Evolutionary conservation across 495 filamentous ascomycete species (phyloP).

Genomic region (Penicillium cosmopolitanum): DNA sequence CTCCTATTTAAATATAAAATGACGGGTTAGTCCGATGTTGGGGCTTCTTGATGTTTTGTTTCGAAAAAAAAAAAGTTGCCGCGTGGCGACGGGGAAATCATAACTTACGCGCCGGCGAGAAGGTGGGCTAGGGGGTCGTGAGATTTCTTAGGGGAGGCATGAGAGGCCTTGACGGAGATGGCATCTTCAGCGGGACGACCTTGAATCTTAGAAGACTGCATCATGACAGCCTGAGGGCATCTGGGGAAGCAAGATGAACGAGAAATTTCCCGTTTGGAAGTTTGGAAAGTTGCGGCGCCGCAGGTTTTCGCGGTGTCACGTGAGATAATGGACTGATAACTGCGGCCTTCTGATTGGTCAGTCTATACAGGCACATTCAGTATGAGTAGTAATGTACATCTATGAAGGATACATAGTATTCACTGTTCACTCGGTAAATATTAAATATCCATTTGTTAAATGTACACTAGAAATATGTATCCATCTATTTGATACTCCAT

Average conservation of each 20-base stretch:
- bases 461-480: too few relatives aligned
- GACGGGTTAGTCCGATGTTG: too few relatives aligned
- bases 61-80: not conserved
- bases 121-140: slow-evolving; percentile 72
- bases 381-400: too few relatives aligned
- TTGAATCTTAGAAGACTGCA: slow-evolving; percentile 27
- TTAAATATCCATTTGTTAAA: too few relatives aligned
- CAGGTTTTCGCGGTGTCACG: slow-evolving; percentile 26
- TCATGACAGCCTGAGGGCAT: slow-evolving; percentile 19
- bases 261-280: slow-evolving; percentile 24
- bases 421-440: too few relatives aligned
- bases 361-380: not conserved
- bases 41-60: not conserved
- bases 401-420: not conserved
- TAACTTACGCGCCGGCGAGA: slow-evolving; percentile 79
- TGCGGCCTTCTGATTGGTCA: not conserved
- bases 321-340: slow-evolving; percentile 20
- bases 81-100: slow-evolving; percentile 8
- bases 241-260: slow-evolving; percentile 9
- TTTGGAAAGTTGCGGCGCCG: slow-evolving; percentile 14
- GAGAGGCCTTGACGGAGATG: slow-evolving; percentile 11
- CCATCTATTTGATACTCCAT: too few relatives aligned
- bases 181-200: slow-evolving; percentile 19
- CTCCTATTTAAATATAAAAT: slow-evolving; percentile 50
- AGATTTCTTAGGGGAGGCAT: slow-evolving; percentile 20